Evolutionary conservation across 192 early-diverging fungal genomes (phyloP).

Genomic region (Gamsiella multidivaricata): DNA sequence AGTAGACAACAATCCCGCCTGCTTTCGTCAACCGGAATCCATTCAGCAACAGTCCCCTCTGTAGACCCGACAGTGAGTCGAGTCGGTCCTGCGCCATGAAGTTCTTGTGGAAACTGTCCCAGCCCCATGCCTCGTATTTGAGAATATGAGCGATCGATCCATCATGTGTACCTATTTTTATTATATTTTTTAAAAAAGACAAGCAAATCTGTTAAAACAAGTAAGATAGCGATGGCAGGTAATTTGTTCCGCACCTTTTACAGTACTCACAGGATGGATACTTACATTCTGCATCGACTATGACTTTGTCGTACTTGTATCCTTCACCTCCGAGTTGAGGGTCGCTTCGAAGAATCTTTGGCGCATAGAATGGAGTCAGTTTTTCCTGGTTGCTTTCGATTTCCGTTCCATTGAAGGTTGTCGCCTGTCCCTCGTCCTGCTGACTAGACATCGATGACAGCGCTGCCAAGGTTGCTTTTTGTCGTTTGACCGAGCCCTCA

Average conservation of each 20-base stretch:
- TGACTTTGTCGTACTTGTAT: constrained; percentile 72
- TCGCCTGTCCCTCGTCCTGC: background rate
- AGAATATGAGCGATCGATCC: constrained; percentile 84
- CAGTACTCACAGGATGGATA: background rate
- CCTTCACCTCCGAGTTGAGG: constrained; percentile 77
- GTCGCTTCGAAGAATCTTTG: constrained; percentile 72
- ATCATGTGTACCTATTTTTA: constrained; percentile 81
- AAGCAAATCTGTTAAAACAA: background rate
- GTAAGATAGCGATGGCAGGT: background rate
- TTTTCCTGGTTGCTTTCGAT: constrained; percentile 4
- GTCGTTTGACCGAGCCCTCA: constrained; percentile 28
- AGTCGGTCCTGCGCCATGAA: constrained; percentile 74
- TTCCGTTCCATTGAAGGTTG: constrained; percentile 17
- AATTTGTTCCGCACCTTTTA: background rate
- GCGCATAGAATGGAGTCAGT: constrained; percentile 79
- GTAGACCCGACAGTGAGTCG: constrained; percentile 69
- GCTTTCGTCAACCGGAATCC: constrained; percentile 80
- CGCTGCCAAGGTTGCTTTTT: constrained; percentile 7
- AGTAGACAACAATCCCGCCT: constrained; percentile 89
- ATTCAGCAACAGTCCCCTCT: constrained; percentile 76
- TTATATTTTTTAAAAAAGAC: background rate
- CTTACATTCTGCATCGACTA: constrained; percentile 72
- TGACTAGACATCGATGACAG: background rate
- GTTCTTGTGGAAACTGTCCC: constrained; percentile 83
- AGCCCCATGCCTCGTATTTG: constrained; percentile 83